Base-by-base conservation (phyloP, 2,329 filamentous ascomycete species). In the Neofusicoccum laricinum region DNA sequence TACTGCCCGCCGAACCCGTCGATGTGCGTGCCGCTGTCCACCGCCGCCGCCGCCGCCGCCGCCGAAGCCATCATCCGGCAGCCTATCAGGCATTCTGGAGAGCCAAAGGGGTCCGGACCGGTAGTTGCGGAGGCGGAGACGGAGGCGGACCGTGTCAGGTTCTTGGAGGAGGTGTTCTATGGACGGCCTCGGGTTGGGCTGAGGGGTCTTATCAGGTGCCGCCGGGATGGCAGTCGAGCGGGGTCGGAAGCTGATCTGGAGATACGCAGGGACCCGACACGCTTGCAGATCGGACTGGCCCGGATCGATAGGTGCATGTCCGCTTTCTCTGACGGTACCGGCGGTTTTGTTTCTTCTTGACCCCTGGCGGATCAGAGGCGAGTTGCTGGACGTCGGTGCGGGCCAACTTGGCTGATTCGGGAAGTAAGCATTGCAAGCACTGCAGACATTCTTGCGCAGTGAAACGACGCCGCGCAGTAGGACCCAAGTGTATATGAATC, bases 1-100 rank as follows among this genome's bases (percentile, higher is more conserved):
- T 97, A 99, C 78, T 98, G 94, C 15, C 95, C 95, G 71, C 95
- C 95, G 69, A 96, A 99, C 75, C 97, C 91, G 69, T 95, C 95
- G 72, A 99, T 57, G 53, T 43, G 53, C 12, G 38, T 43, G 12
- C 38, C 38, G 38, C 53, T 57, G 21, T 57, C 38, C 14, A 57
- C 30, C 4, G 38, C 10, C 3, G 51, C 51, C n/a, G 25, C 25
- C 25, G 25, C 41, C 8, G 36, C 21, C 51, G 6, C 5, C 7
- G 12, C 51, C 51, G 36, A 41, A n/a, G 51, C 7, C 21, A 12
- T 3, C 36, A 41, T 14, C 36, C n/a, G n/a, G 10, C 21, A 46
- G 30, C 40, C 55, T 46, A 46, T 46, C 30, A 46, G 25, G n/a
- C 55, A 30, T 46, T 17, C 14, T 46, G 41, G 55, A 46, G 30